phyloP scores from a whole-genome alignment of 2,329 filamentous ascomycete species.

The Ophiostoma populinum region DNA sequence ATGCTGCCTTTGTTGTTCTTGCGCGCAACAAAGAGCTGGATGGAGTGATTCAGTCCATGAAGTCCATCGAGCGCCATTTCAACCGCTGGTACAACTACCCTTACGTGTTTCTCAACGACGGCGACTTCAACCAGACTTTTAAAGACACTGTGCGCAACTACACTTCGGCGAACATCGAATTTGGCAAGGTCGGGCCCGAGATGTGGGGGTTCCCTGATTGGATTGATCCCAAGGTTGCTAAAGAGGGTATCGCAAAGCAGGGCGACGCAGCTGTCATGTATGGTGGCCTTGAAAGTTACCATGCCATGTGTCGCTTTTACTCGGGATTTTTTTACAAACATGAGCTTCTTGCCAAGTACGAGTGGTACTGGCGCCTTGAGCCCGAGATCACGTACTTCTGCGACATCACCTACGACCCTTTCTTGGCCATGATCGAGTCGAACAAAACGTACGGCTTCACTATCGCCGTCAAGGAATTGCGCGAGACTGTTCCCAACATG shows the following conservation, averaged over 20 bases:
- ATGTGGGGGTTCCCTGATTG: constrained; percentile 98
- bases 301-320: constrained; percentile 98
- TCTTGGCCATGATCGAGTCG: constrained; percentile 78
- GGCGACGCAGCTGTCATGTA: constrained; percentile 98
- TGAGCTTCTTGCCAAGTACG: constrained; percentile 83
- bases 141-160: constrained; percentile 77
- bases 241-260: constrained; percentile 92
- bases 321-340: constrained; percentile 98
- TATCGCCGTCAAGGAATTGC: constrained; percentile 94
- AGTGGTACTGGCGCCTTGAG: constrained; percentile 99
- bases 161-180: constrained; percentile 76
- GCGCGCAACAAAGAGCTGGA: constrained; percentile 93
- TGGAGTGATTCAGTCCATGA: constrained; percentile 88
- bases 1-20: constrained; percentile 88
- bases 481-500: constrained; percentile 95
- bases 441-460: constrained; percentile 99
- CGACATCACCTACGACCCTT: constrained; percentile 97
- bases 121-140: constrained; percentile 90
- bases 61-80: constrained; percentile 96
- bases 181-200: constrained; percentile 74
- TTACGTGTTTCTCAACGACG: constrained; percentile 96
- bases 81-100: constrained; percentile 98
- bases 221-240: constrained; percentile 84
- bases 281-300: constrained; percentile 94
- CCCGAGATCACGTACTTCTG: constrained; percentile 99